phyloP scores from a whole-genome alignment of 306 rosid genomes.

The Mimosa bimucronata region DNA sequence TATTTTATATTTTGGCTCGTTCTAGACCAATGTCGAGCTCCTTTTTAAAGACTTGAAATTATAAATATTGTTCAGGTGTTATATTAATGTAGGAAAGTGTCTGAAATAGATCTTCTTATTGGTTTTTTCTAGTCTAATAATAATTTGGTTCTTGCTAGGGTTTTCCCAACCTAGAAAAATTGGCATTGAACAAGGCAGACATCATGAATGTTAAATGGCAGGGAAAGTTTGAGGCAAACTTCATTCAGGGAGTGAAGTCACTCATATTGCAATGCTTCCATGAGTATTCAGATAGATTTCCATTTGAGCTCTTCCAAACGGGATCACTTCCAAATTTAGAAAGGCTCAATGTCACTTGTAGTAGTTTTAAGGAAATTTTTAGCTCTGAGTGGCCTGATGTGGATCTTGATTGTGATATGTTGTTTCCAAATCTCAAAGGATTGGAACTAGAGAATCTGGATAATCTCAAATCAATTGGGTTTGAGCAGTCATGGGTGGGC shows the following conservation, averaged over 20 bases:
- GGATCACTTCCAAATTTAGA: background rate
- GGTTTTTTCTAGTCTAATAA: background rate
- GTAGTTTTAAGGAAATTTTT: slow-evolving; percentile 5
- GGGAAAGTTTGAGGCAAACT: background rate
- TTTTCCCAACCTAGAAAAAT: background rate
- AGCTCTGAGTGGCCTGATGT: background rate
- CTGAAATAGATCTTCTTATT: background rate
- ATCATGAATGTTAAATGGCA: background rate
- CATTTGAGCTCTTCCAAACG: background rate
- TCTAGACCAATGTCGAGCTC: background rate
- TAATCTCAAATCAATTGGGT: background rate
- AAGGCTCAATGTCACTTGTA: rapidly evolving
- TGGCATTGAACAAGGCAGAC: slow-evolving; percentile 16
- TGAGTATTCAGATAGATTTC: background rate
- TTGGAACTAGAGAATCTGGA: background rate
- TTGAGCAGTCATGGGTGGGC: background rate
- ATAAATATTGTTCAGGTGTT: background rate
- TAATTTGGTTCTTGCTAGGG: slow-evolving; percentile 18
- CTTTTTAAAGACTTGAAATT: background rate
- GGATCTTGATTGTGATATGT: background rate
- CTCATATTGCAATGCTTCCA: background rate
- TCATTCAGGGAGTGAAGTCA: background rate
- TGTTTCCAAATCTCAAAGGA: background rate
- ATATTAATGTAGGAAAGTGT: background rate
- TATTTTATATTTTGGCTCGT: background rate